These are phyloP conservation scores for Claviceps digitariae DNA, from an alignment of 2,329 filamentous ascomycete species.

Conservation along the genomic window DNA sequence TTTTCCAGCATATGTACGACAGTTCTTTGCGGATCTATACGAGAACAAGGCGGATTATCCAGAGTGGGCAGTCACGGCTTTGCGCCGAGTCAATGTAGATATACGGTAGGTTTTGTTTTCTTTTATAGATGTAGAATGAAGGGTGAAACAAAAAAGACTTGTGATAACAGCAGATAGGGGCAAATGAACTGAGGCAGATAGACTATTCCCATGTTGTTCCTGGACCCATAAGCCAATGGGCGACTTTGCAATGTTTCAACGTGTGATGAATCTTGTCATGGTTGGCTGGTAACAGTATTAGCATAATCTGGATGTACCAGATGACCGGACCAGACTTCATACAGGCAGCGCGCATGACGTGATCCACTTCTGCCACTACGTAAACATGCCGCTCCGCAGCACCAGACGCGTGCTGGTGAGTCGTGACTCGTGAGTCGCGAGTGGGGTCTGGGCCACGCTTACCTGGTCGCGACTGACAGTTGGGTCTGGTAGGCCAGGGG, in stretches of 20 bases:
- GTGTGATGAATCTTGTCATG: neutral
- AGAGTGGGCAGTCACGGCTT: constrained; percentile 68
- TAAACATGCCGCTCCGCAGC: neutral
- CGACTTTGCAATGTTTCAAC: too few species aligned
- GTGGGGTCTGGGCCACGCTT: too few species aligned
- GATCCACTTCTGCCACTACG: neutral
- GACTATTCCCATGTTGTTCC: neutral
- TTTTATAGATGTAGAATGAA: neutral
- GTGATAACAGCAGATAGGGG: neutral
- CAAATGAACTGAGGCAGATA: neutral
- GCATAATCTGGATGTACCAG: too few species aligned
- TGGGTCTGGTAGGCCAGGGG: too few species aligned
- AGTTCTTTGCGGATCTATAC: constrained; percentile 69
- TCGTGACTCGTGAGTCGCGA: neutral
- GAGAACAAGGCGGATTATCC: constrained; percentile 52
- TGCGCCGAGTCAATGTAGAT: constrained; percentile 70
- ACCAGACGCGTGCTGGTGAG: neutral
- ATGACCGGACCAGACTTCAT: too few species aligned
- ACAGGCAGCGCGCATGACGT: neutral
- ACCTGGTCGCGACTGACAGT: too few species aligned
- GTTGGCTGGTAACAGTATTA: too few species aligned
- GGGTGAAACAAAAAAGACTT: neutral
- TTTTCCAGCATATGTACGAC: constrained; percentile 63
- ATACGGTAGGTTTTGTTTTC: constrained; percentile 11
- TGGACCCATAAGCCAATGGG: neutral